These are phyloP conservation scores for Erigeron canadensis DNA, from an alignment of 129 eudicot genomes.

Conservation along the genomic window DNA sequence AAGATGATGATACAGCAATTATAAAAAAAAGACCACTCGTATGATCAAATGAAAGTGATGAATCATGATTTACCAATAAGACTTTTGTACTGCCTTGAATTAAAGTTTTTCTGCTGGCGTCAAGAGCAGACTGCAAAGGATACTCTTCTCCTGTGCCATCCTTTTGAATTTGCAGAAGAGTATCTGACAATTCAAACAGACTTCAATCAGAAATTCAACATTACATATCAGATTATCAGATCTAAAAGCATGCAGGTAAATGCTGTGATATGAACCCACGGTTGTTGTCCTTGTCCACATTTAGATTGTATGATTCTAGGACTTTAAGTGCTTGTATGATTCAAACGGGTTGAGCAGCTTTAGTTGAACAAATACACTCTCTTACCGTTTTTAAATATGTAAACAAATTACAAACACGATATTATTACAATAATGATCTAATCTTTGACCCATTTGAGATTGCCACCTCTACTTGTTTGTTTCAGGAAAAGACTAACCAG, in stretches of 20 bases:
- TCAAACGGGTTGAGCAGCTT: background rate
- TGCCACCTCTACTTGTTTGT: background rate
- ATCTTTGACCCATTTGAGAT: background rate
- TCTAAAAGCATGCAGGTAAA: constrained; percentile 13
- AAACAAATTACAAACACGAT: background rate
- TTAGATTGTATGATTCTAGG: background rate
- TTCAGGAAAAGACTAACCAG: constrained; percentile 50
- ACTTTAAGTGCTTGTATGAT: background rate
- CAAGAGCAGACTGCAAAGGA: constrained; percentile 59
- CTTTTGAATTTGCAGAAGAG: constrained; percentile 54
- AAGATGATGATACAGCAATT: constrained; percentile 8
- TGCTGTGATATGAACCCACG: background rate
- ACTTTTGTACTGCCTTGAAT: constrained; percentile 77
- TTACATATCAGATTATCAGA: constrained; percentile 14
- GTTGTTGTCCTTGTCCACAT: background rate
- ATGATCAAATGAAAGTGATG: constrained; percentile 9
- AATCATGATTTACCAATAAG: constrained; percentile 55
- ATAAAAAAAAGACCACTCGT: constrained; percentile 12
- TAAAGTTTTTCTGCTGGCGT: constrained; percentile 73
- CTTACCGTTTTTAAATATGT: background rate
- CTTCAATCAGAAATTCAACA: constrained; percentile 28
- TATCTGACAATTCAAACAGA: constrained; percentile 45
- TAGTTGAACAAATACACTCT: background rate
- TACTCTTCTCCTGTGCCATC: constrained; percentile 50
- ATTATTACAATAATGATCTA: background rate